Evolutionary conservation across 352 stramenopile species (phyloP).

Genomic region (Pythium rishiriense): DNA sequence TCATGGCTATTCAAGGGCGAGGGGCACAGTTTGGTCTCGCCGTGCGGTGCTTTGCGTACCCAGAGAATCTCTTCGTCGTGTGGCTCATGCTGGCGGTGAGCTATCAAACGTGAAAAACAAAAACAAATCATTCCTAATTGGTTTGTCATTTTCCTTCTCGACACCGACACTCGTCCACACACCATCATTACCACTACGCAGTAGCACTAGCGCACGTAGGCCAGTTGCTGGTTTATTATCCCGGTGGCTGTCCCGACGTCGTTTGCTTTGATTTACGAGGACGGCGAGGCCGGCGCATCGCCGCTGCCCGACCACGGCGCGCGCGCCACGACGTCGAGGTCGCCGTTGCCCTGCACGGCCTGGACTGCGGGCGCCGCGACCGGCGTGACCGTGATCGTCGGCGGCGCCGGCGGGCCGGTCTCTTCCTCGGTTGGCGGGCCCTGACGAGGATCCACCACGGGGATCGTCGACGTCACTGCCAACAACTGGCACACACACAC

Average conservation of each 20-base stretch:
- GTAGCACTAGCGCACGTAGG: neutral
- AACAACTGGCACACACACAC: conserved; percentile 37
- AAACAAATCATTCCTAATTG: neutral
- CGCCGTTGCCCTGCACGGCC: conserved; percentile 24
- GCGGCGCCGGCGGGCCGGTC: conserved; percentile 24
- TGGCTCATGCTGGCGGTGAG: conserved; percentile 88
- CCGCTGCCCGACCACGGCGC: conserved; percentile 46
- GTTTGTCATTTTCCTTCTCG: neutral
- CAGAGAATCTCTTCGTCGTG: conserved; percentile 56
- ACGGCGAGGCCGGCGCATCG: conserved; percentile 13
- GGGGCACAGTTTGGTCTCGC: conserved; percentile 69
- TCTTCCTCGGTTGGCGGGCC: conserved; percentile 33
- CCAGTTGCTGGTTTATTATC: neutral
- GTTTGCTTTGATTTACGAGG: neutral
- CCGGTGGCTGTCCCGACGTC: neutral
- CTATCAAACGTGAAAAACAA: conserved; percentile 53
- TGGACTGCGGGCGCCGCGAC: conserved; percentile 29
- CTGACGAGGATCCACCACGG: conserved; percentile 53
- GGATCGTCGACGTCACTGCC: conserved; percentile 67
- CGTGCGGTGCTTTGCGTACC: conserved; percentile 78
- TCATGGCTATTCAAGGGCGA: conserved; percentile 65
- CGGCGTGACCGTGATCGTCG: conserved; percentile 22
- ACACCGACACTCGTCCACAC: neutral
- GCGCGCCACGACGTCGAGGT: conserved; percentile 42
- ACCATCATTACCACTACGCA: too few relatives aligned